phyloP scores from a whole-genome alignment of 345 rosid genomes.

The Citrus trifoliata region DNA sequence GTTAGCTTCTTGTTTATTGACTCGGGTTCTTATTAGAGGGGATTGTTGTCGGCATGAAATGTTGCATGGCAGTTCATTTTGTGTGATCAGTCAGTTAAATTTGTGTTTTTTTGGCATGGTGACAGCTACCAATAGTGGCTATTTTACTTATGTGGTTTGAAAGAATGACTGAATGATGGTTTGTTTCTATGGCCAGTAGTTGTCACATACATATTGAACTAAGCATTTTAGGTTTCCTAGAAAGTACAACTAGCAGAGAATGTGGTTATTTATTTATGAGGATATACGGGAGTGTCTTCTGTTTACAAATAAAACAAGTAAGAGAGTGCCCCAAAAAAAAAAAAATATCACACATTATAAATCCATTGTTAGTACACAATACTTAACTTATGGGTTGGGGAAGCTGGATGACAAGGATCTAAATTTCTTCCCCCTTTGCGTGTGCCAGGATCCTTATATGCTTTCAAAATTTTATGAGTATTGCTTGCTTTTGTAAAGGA shows the following conservation, averaged over 20 bases:
- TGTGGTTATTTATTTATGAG: neutral
- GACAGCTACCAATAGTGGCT: too few species aligned
- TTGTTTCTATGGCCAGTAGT: neutral
- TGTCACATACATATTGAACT: neutral
- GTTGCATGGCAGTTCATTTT: neutral
- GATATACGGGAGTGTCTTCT: neutral
- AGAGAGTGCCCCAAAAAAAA: too few species aligned
- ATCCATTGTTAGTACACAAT: neutral
- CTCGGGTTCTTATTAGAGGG: neutral
- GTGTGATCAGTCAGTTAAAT: neutral
- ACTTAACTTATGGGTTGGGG: neutral
- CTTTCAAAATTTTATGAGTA: too few species aligned
- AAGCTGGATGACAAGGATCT: neutral
- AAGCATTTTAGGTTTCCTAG: too few species aligned
- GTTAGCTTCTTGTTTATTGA: neutral
- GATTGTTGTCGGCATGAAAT: neutral
- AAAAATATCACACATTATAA: neutral
- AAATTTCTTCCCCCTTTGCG: neutral
- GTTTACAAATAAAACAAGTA: neutral
- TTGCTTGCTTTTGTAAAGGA: neutral
- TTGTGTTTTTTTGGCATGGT: neutral
- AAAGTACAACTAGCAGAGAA: neutral
- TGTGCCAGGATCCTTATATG: neutral
- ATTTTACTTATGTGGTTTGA: neutral
- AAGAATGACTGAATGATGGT: neutral